Percentiles rank a stretch among this genome's conserved stretches.
Conservation (phyloP, 495 filamentous ascomycete species). For the Penicillium lividum region DNA sequence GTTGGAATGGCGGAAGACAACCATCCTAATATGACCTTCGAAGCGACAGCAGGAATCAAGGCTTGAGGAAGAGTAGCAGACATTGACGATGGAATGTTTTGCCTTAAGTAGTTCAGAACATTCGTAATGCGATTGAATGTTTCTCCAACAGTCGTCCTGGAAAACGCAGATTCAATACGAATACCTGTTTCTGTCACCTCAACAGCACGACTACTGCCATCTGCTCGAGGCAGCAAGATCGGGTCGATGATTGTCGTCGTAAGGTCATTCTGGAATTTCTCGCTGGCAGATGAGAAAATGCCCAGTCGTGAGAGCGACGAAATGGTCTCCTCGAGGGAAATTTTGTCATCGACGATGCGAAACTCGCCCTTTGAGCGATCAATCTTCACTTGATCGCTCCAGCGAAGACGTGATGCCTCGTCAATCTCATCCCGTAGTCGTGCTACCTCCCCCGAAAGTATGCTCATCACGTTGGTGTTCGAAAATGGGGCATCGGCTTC, state of each 20-base stretch:
- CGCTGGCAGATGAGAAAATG: constrained; percentile 34
- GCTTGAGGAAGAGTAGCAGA: constrained; percentile 60
- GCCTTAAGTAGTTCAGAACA: constrained; percentile 65
- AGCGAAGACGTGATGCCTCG: constrained; percentile 34
- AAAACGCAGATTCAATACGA: constrained; percentile 30
- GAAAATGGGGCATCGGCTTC: constrained; percentile 32
- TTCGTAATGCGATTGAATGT: constrained; percentile 51
- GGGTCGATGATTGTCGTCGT: constrained; percentile 35
- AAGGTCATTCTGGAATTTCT: constrained; percentile 39
- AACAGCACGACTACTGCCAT: constrained; percentile 33
- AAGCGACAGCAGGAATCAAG: constrained; percentile 66
- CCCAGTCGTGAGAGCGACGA: constrained; percentile 34
- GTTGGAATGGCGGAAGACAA: constrained; percentile 74
- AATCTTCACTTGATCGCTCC: constrained; percentile 57
- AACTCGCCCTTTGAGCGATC: constrained; percentile 51
- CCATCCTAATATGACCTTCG: constrained; percentile 68
- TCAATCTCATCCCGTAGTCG: constrained; percentile 36
- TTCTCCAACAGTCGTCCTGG: constrained; percentile 30
- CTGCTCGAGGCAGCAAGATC: constrained; percentile 29
- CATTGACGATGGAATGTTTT: constrained; percentile 64
- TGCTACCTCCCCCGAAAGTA: constrained; percentile 34
- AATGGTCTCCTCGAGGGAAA: constrained; percentile 38
- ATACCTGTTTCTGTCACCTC: constrained; percentile 33
- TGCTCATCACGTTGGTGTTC: constrained; percentile 43
- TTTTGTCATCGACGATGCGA: constrained; percentile 41